Evolutionary conservation across 2,329 filamentous ascomycete genomes (phyloP).

Genomic region (Pseudogymnoascus sp.): DNA sequence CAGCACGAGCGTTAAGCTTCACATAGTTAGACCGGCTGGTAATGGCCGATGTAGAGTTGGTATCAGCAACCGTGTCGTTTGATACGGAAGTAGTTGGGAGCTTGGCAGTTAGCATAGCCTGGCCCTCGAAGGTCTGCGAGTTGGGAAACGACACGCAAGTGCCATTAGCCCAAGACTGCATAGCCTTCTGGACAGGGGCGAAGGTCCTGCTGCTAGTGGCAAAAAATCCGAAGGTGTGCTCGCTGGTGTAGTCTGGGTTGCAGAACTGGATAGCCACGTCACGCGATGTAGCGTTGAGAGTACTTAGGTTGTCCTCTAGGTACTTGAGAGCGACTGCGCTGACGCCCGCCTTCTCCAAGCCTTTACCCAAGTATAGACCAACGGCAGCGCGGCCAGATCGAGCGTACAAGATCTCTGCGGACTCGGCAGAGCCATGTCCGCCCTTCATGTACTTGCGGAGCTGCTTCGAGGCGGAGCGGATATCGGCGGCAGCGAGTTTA

Average conservation of each 20-base stretch:
- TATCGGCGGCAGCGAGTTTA: conserved; percentile 20
- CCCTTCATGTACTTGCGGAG: conserved; percentile 28
- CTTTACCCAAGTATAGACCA: conserved; percentile 35
- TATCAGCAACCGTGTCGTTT: background rate
- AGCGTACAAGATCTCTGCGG: conserved; percentile 29
- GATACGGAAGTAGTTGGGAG: background rate
- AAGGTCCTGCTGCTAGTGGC: conserved; percentile 31
- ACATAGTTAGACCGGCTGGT: background rate
- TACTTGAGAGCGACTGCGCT: conserved; percentile 15
- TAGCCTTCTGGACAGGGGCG: conserved; percentile 12
- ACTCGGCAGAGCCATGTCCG: conserved; percentile 22
- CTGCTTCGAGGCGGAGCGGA: conserved; percentile 26
- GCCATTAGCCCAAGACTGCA: conserved; percentile 9
- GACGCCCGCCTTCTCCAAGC: conserved; percentile 19
- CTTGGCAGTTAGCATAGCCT: background rate
- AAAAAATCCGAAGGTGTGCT: conserved; percentile 33
- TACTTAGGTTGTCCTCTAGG: conserved; percentile 20
- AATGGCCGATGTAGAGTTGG: background rate
- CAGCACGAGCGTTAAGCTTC: conserved; percentile 18
- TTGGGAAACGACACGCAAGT: conserved; percentile 6
- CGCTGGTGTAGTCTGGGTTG: conserved; percentile 25
- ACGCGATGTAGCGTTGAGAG: conserved; percentile 22
- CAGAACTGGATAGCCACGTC: conserved; percentile 33
- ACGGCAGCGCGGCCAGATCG: conserved; percentile 28
- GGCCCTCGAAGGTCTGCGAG: background rate